Conservation (phyloP, 352 stramenopile species). For the Pelagophyceae sp. region DNA sequence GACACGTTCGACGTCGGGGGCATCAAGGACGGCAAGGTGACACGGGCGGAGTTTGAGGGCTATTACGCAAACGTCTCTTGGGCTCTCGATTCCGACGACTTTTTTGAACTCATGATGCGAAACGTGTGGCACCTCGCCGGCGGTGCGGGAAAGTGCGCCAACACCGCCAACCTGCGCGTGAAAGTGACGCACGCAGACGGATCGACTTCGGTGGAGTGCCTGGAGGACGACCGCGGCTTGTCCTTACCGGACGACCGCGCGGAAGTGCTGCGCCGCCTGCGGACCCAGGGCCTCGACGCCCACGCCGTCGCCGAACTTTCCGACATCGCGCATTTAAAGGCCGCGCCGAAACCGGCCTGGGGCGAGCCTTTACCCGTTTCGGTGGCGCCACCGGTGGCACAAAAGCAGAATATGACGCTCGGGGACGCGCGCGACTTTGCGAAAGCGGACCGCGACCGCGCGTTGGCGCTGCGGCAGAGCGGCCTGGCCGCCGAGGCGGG, state of each 20-base stretch:
- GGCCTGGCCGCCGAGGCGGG: too few relatives aligned
- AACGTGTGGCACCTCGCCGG: slow-evolving; percentile 36
- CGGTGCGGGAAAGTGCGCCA: slow-evolving; percentile 23
- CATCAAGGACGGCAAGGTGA: slow-evolving; percentile 44
- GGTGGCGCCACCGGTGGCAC: too few relatives aligned
- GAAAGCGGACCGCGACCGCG: too few relatives aligned
- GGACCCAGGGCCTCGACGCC: slow-evolving; percentile 42
- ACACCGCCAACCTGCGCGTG: slow-evolving; percentile 25
- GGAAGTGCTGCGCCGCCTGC: slow-evolving; percentile 19
- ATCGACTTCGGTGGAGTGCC: slow-evolving; percentile 55
- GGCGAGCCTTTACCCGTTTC: too few relatives aligned
- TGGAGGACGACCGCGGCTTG: slow-evolving; percentile 37
- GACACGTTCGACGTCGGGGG: slow-evolving; percentile 33
- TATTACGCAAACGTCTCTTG: slow-evolving; percentile 80
- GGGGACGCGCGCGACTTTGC: too few relatives aligned
- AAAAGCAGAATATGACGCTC: too few relatives aligned
- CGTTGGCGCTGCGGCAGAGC: too few relatives aligned
- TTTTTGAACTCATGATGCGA: slow-evolving; percentile 41
- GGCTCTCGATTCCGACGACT: slow-evolving; percentile 70
- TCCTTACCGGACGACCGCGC: background rate
- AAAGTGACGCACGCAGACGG: slow-evolving; percentile 30
- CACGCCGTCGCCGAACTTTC: slow-evolving; percentile 67
- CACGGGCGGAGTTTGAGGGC: slow-evolving; percentile 45
- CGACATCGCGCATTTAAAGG: too few relatives aligned
- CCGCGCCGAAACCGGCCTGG: too few relatives aligned